These are phyloP conservation scores for Ramalina intermedia DNA, from an alignment of 495 filamentous ascomycete species.

Conservation along the genomic window DNA sequence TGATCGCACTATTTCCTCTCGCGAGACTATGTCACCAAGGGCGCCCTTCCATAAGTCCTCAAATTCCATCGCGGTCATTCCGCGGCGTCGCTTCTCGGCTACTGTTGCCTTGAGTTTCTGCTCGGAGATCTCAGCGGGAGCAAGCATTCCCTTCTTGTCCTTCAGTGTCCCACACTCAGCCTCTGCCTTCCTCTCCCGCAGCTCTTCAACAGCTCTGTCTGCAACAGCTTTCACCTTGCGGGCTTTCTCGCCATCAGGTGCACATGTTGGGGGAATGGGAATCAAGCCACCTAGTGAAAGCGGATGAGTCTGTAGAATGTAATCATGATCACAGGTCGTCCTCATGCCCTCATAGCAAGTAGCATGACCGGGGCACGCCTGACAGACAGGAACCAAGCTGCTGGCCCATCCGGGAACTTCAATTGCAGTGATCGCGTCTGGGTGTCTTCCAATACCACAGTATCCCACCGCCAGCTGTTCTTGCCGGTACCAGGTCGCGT, in stretches of 20 bases:
- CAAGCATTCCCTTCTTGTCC: slow-evolving; percentile 43
- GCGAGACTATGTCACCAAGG: slow-evolving; percentile 65
- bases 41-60: slow-evolving; percentile 82
- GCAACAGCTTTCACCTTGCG: slow-evolving; percentile 75
- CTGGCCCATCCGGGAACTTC: slow-evolving; percentile 53
- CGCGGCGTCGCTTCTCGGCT: slow-evolving; percentile 54
- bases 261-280: slow-evolving; percentile 83
- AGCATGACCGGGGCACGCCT: slow-evolving; percentile 83
- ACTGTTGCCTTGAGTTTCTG: slow-evolving; percentile 63
- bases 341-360: slow-evolving; percentile 69
- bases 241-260: slow-evolving; percentile 85
- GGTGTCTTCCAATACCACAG: slow-evolving; percentile 69
- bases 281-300: slow-evolving; percentile 66
- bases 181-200: slow-evolving; percentile 72
- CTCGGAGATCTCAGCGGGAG: slow-evolving; percentile 53
- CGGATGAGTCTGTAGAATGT: slow-evolving; percentile 71
- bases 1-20: slow-evolving; percentile 66
- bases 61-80: slow-evolving; percentile 76
- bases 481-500: slow-evolving; percentile 73
- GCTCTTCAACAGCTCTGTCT: slow-evolving; percentile 73
- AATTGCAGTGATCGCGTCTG: slow-evolving; percentile 32
- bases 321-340: slow-evolving; percentile 72
- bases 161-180: slow-evolving; percentile 74
- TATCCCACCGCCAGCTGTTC: slow-evolving; percentile 93
- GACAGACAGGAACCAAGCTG: slow-evolving; percentile 64